Base-by-base conservation (phyloP, 2,329 filamentous ascomycete genomes). In the Xylaria polymorpha region DNA sequence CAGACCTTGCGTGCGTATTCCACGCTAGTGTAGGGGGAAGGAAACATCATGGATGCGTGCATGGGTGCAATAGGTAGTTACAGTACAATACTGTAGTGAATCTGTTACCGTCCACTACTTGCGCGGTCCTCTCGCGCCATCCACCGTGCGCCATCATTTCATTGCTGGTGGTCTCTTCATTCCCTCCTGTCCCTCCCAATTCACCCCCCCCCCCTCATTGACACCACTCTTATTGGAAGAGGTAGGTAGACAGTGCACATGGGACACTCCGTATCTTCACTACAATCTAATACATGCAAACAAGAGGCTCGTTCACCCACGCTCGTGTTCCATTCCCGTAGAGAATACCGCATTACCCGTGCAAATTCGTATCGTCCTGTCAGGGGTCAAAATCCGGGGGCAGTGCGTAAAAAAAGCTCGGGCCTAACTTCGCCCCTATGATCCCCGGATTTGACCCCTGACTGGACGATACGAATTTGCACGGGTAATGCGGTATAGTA, bases 71-170 rank as follows among this genome's bases (percentile, higher is more conserved):
- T 29, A 29, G 25, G 25, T 29, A 29, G 25, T 29, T 29, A 4
- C 25, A 29, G n/a, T n/a, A n/a, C n/a, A n/a, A n/a, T n/a, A n/a
- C n/a, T n/a, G 25, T 25, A 32, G 35, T 39, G 53, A 46, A 56
- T 43, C 32, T 18, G 37, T 35, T 53, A 39, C 41, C n/a, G n/a
- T n/a, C n/a, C n/a, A n/a, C n/a, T n/a, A n/a, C n/a, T n/a, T 61
- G 63, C 57, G 39, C 53, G 10, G 61, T 64, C 48, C 48, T 44
- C 37, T 43, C 41, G 25, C 51, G 50, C 61, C 51, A 63, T 37
- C 55, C 37, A 41, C 55, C 7, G 55, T 58, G 46, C 59, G 59
- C 35, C 14, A 58, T 58, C 22, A 7, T 58, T 22, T 29, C 25
- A 29, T 29, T 29, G 25, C 25, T 29, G 37, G n/a, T 14, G 6